Evolutionary conservation across 1,284 basidiomycete species (phyloP).

Genomic region (Cryptococcus deneoformans): DNA sequence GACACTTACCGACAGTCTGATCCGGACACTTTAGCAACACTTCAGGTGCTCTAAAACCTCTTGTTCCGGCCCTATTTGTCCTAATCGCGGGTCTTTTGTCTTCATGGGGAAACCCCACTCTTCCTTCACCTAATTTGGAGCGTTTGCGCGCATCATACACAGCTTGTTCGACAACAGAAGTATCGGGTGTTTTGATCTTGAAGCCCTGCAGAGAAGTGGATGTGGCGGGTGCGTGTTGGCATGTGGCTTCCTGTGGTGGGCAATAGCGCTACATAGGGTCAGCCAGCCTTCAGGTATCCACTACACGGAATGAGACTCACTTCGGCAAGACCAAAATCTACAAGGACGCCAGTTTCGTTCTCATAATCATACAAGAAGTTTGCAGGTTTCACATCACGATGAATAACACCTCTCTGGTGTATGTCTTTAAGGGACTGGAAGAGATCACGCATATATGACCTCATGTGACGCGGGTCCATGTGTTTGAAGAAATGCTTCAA

Average conservation of each 20-base stretch:
- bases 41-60: slow-evolving; percentile 96
- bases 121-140: slow-evolving; percentile 39
- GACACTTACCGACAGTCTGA: slow-evolving; percentile 76
- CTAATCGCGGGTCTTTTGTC: slow-evolving; percentile 69
- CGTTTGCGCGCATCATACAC: slow-evolving; percentile 64
- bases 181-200: slow-evolving; percentile 34
- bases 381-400: slow-evolving; percentile 97
- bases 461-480: slow-evolving; percentile 56
- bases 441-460: slow-evolving; percentile 86
- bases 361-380: slow-evolving; percentile 94
- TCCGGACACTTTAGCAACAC: slow-evolving; percentile 93
- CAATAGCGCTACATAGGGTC: slow-evolving; percentile 40
- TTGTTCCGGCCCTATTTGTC: slow-evolving; percentile 93
- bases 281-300: background rate
- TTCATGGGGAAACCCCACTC: slow-evolving; percentile 49
- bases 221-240: slow-evolving; percentile 69
- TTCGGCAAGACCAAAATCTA: slow-evolving; percentile 93
- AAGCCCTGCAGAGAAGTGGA: slow-evolving; percentile 64
- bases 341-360: slow-evolving; percentile 79
- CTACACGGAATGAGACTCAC: slow-evolving; percentile 53
- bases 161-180: slow-evolving; percentile 48
- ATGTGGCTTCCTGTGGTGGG: slow-evolving; percentile 52
- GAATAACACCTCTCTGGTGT: slow-evolving; percentile 84
- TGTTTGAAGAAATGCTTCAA: slow-evolving; percentile 47
- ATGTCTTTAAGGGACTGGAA: slow-evolving; percentile 87